A percentile compares a stretch with the other conserved stretches of the same genome.
These are phyloP conservation scores for Eimeria necatrix DNA, from an alignment of 169 alveolate species.

Conservation along the genomic window DNA sequence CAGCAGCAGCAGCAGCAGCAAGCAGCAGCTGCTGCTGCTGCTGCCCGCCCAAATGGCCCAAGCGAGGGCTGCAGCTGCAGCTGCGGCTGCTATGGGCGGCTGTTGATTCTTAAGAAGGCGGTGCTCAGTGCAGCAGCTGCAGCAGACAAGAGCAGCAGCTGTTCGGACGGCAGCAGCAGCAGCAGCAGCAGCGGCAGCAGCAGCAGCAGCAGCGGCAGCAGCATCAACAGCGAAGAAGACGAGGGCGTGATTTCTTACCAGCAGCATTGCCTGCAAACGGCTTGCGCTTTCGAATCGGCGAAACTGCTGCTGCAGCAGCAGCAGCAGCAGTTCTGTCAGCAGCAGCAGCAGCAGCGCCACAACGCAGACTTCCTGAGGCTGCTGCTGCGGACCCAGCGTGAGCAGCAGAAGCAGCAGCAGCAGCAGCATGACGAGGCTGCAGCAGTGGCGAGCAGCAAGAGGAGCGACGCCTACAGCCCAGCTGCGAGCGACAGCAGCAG, in stretches of 20 bases:
- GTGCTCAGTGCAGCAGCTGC: slow-evolving; percentile 49
- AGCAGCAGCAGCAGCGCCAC: slow-evolving; percentile 72
- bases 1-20: background rate
- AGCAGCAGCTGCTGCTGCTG: slow-evolving; percentile 45
- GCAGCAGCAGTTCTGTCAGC: background rate
- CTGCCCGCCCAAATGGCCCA: background rate
- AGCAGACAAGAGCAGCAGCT: slow-evolving; percentile 6
- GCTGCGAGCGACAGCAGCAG: background rate
- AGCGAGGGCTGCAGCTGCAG: slow-evolving; percentile 22
- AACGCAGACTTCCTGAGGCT: slow-evolving; percentile 16
- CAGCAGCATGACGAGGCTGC: slow-evolving; percentile 28
- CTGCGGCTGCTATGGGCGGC: slow-evolving; percentile 59
- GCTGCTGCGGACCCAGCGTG: slow-evolving; percentile 30
- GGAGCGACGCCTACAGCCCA: background rate
- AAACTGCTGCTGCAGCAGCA: slow-evolving; percentile 59
- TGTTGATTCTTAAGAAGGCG: background rate
- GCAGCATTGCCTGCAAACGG: slow-evolving; percentile 47
- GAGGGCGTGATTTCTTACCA: background rate
- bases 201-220: background rate
- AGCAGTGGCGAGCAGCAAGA: background rate
- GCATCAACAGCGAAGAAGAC: background rate
- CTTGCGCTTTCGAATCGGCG: slow-evolving; percentile 25
- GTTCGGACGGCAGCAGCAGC: background rate
- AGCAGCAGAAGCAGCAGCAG: slow-evolving; percentile 70
- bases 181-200: slow-evolving; percentile 13